phyloP scores from a whole-genome alignment of 2,329 filamentous ascomycete species.

The Sporothrix schenckii region DNA sequence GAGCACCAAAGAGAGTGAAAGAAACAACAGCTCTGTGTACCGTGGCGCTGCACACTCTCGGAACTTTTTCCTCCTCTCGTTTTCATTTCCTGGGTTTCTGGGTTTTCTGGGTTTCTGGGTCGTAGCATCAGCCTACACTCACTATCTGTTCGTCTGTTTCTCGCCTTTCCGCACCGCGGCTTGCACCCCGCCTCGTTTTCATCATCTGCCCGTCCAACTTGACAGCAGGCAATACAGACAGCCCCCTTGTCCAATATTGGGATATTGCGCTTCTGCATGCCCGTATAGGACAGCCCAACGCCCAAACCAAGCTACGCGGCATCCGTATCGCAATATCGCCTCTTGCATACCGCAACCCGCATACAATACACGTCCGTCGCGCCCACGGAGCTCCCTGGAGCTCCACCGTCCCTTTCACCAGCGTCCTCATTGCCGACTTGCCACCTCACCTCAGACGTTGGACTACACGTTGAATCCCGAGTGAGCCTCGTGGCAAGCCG shows the following conservation, averaged over 20 bases:
- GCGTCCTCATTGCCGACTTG: background rate
- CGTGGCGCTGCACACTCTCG: slow-evolving; percentile 24
- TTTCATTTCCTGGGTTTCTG: slow-evolving; percentile 7
- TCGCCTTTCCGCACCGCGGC: background rate
- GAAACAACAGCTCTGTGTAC: slow-evolving; percentile 20
- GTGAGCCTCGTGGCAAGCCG: background rate
- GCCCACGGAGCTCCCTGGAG: slow-evolving; percentile 2
- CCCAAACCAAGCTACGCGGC: background rate
- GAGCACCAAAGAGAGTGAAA: background rate
- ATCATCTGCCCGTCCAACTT: background rate
- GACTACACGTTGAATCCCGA: background rate
- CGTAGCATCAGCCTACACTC: background rate
- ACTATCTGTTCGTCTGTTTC: slow-evolving; percentile 17
- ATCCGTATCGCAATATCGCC: slow-evolving; percentile 6
- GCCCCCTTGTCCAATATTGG: slow-evolving; percentile 29
- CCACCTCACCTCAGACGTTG: background rate
- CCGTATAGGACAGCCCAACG: background rate
- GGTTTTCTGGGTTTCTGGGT: slow-evolving; percentile 2
- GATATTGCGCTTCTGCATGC: slow-evolving; percentile 4
- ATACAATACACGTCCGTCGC: background rate
- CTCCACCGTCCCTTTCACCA: background rate
- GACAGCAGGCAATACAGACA: slow-evolving; percentile 16
- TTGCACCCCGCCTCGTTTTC: slow-evolving; percentile 14
- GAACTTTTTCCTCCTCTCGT: slow-evolving; percentile 19
- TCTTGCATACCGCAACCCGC: background rate